Percentiles rank a stretch among this genome's conserved stretches.
phyloP scores from a whole-genome alignment of 2,329 filamentous ascomycete species.

The Talaromyces sp. region DNA sequence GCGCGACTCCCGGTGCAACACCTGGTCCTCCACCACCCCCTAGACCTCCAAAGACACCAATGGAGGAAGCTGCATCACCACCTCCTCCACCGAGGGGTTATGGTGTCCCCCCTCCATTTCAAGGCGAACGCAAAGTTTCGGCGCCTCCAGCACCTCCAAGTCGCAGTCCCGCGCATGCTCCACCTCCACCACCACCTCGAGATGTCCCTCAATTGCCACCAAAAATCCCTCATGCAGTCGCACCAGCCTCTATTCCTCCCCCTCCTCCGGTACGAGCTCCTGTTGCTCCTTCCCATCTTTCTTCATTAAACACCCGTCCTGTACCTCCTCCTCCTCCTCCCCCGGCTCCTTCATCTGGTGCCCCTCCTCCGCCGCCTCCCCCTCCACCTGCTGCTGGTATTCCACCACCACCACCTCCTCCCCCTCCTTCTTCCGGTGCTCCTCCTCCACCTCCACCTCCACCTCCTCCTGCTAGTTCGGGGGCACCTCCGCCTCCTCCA shows the following conservation, averaged over 20 bases:
- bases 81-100: conserved; percentile 65
- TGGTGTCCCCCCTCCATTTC: conserved; percentile 63
- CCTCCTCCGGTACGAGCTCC: conserved; percentile 49
- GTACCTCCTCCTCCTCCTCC: conserved; percentile 30
- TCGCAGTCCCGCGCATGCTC: conserved; percentile 59
- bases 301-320: conserved; percentile 26
- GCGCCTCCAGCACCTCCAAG: conserved; percentile 71
- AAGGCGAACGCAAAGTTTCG: conserved; percentile 60
- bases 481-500: conserved; percentile 35
- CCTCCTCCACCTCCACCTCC: conserved; percentile 55
- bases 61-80: conserved; percentile 57
- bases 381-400: conserved; percentile 39
- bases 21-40: conserved; percentile 66
- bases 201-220: conserved; percentile 42
- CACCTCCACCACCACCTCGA: conserved; percentile 64
- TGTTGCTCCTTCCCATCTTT: conserved; percentile 43
- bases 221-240: conserved; percentile 38
- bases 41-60: conserved; percentile 65
- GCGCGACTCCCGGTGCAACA: conserved; percentile 48
- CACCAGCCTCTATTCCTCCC: conserved; percentile 40
- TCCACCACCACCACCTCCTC: conserved; percentile 38
- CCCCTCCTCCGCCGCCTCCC: conserved; percentile 42
- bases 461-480: conserved; percentile 43
- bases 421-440: conserved; percentile 35
- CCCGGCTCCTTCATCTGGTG: conserved; percentile 33